These are phyloP conservation scores for Lophiotrema nucula DNA, from an alignment of 495 filamentous ascomycete species.

Conservation along the genomic window DNA sequence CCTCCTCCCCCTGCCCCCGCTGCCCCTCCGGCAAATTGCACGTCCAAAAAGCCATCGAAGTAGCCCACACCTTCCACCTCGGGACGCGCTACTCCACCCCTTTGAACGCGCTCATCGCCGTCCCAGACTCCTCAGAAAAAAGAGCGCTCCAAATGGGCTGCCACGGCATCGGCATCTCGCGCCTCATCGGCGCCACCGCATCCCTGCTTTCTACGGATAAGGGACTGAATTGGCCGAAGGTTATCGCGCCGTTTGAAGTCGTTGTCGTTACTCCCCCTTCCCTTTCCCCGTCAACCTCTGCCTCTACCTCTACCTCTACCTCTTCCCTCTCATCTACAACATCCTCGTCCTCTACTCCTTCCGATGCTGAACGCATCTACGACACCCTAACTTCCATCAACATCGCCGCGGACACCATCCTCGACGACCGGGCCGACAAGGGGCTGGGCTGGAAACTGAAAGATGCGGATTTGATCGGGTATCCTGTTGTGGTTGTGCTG, in stretches of 20 bases:
- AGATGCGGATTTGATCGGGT: constrained; percentile 87
- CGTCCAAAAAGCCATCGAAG: constrained; percentile 73
- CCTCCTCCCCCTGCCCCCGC: constrained; percentile 69
- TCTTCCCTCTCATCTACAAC: no score
- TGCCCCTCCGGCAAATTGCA: constrained; percentile 65
- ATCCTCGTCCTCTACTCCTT: no score
- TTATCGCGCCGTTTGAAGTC: constrained; percentile 81
- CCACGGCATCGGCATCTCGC: constrained; percentile 90
- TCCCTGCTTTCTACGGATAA: constrained; percentile 66
- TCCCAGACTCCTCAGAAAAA: constrained; percentile 30
- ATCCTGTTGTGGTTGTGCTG: constrained; percentile 75
- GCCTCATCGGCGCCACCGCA: constrained; percentile 84
- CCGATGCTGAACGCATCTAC: constrained; percentile 58
- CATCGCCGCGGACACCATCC: constrained; percentile 55
- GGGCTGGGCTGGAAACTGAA: constrained; percentile 77
- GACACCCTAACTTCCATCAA: constrained; percentile 46
- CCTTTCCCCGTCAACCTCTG: constrained; percentile 43
- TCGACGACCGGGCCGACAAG: constrained; percentile 71
- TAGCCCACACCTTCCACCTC: constrained; percentile 93
- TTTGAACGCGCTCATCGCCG: constrained; percentile 59
- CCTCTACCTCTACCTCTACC: no score
- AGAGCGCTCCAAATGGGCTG: constrained; percentile 88
- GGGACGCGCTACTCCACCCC: constrained; percentile 83
- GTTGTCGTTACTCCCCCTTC: constrained; percentile 60
- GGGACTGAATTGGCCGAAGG: constrained; percentile 86